Evolutionary conservation across 2,329 filamentous ascomycete genomes (phyloP).

Genomic region (Phialemoniopsis sp.): DNA sequence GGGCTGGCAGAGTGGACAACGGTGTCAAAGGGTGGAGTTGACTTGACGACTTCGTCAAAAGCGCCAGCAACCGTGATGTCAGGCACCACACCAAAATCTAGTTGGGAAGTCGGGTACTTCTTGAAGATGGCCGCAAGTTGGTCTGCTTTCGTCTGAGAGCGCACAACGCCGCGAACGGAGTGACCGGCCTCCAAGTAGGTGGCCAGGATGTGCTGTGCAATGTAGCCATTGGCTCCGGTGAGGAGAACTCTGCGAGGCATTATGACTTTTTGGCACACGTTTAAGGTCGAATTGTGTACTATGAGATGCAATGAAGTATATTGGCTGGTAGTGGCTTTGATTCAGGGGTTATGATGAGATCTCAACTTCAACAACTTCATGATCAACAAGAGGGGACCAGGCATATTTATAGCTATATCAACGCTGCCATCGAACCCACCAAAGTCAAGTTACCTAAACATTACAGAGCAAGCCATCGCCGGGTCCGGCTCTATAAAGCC

Average conservation of each 20-base stretch:
- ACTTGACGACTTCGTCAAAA: conserved; percentile 17
- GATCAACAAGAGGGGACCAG: no score
- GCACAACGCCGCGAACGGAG: conserved; percentile 19
- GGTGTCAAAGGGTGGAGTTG: conserved; percentile 12
- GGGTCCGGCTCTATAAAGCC: no score
- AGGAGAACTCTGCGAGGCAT: conserved; percentile 2
- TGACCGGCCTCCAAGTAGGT: conserved; percentile 12
- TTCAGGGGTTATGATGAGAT: neutral
- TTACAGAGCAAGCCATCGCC: no score
- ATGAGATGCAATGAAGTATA: conserved; percentile 5
- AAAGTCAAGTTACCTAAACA: no score
- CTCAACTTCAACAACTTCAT: no score
- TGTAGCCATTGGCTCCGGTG: conserved; percentile 4
- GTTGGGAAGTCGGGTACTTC: conserved; percentile 16
- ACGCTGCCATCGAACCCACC: no score
- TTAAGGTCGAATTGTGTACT: neutral
- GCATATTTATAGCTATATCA: no score
- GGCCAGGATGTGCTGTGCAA: conserved; percentile 3
- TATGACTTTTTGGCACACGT: neutral
- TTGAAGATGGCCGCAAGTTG: conserved; percentile 16
- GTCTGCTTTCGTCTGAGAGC: conserved; percentile 17
- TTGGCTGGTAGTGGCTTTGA: neutral
- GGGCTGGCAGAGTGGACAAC: conserved; percentile 25
- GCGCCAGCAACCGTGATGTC: conserved; percentile 58
- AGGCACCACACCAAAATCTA: conserved; percentile 46